These are phyloP conservation scores for Hypoxylon sp. DNA, from an alignment of 2,329 filamentous ascomycete genomes.

Conservation along the genomic window DNA sequence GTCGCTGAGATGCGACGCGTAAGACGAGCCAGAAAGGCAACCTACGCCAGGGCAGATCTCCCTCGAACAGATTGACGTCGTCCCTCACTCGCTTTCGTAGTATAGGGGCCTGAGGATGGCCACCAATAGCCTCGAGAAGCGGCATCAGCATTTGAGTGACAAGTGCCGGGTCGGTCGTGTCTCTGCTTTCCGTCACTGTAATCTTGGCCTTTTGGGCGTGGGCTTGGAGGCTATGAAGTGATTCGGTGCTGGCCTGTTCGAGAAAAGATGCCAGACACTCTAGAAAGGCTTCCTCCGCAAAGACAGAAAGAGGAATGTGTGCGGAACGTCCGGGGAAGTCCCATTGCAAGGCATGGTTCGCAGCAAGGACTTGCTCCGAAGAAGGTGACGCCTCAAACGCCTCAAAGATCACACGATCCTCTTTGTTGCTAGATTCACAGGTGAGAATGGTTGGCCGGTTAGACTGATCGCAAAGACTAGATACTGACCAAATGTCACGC, in stretches of 20 bases:
- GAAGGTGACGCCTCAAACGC: constrained; percentile 67
- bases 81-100: constrained; percentile 72
- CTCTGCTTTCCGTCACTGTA: constrained; percentile 64
- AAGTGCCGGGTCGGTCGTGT: constrained; percentile 68
- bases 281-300: constrained; percentile 60
- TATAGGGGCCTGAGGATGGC: constrained; percentile 49
- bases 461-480: neutral
- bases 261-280: constrained; percentile 64
- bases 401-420: constrained; percentile 62
- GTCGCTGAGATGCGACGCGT: constrained; percentile 67
- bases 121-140: constrained; percentile 67
- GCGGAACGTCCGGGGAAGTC: constrained; percentile 68
- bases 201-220: constrained; percentile 64
- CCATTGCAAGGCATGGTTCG: constrained; percentile 63
- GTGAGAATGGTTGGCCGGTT: neutral
- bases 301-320: constrained; percentile 54
- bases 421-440: constrained; percentile 24
- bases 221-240: constrained; percentile 65
- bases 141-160: constrained; percentile 72
- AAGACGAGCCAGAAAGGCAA: constrained; percentile 72
- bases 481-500: constrained; percentile 39
- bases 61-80: constrained; percentile 66
- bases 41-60: constrained; percentile 70
- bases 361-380: constrained; percentile 61
- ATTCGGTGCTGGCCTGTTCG: constrained; percentile 66